Evolutionary conservation across 2,329 filamentous ascomycete genomes (phyloP), one percentile per base, ranked within the genome.

Genomic region (Chaetoscypha palmicola): DNA sequence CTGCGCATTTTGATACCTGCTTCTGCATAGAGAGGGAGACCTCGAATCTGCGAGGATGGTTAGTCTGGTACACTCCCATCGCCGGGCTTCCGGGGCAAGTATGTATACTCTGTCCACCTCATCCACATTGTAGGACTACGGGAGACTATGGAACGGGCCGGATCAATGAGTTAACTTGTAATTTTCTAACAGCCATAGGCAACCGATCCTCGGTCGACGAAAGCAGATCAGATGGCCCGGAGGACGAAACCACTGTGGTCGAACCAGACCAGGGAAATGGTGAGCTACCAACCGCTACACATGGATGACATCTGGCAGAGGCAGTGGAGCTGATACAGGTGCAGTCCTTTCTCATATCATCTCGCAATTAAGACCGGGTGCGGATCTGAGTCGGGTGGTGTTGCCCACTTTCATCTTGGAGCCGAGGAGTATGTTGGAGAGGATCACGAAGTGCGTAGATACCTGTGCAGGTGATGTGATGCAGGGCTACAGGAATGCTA

Each of bases 331-430:
- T 56, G 43, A 57, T 52, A 53, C 37, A n/a, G 21, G 33, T 43
- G 33, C 34, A 95, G 92, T 98, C 60, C 83, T 98, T 56, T 86
- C 82, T 47, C 91, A 97, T 68, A 94, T 98, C 67, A 97, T 98
- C 62, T 94, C 90, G 41, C 92, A 98, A 69, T 75, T 98, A 51
- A 85, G 92, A 51, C 92, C 92, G 10, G 92, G 92, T 53, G 92
- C 92, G 58, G 92, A 98, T 65, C 73, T 98, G 57, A 95, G 89
- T 67, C 80, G 91, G 57, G 90, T 98, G 50, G 91, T 92, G 26
- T 73, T 98, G 45, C 92, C 92, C 31, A 98, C 92, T 37, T 98
- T 98, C 65, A 98, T 98, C 60, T 79, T 98, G 57, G 92, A 98
- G 66, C 92, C 92, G 19, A 82, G 90, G 61, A 96, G 90, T 58